Evolutionary conservation across 768 basidiomycete species (phyloP), one percentile per base, ranked within the genome.

Genomic region (Pleurotus salmoneostramineus): DNA sequence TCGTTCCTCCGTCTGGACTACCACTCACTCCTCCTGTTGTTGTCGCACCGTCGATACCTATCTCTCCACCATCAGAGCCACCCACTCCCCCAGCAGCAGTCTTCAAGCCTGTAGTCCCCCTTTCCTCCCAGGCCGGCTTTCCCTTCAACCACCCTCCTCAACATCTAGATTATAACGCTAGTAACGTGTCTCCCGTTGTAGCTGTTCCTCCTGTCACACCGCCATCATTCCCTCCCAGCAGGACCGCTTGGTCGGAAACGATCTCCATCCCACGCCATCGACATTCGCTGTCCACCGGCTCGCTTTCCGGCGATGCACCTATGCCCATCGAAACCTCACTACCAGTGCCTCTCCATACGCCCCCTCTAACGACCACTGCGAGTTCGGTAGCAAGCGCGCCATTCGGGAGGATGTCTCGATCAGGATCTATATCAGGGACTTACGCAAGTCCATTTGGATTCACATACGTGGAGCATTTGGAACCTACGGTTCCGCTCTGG

Each of bases 391-490:
- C 75, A 32, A 70, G 70, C 56, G 68, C 71, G 15, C 69, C 76
- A 17, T 72, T 83, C 55, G 83, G 83, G 34, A 73, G 83, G 58
- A 78, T 84, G 73, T 81, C 81, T 43, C 77, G 83, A 46, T 84
- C 83, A 27, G 79, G 82, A 52, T 85, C 83, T 21, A 74, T 84
- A 58, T 80, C 74, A 48, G 79, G 76, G 34, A 66, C 74, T 58
- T 80, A 72, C 58, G 69, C 69, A 31, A 74, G 70, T 60, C 60
- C 73, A 3, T 78, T 76, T 63, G 56, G 69, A 8, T 77, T 74
- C 58, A 67, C 71, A 56, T 68, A 69, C 64, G 71, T 66, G 60
- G 69, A 71, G 55, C 66, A 47, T 68, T 55, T 67, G 37, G 72
- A 71, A 63, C 60, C 56, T 21, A 36, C 43, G 32, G 33, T 40